Percentiles rank a stretch among this genome's conserved stretches.
These are phyloP conservation scores for Lachancea waltii DNA, from an alignment of 805 yeast genomes.

Conservation along the genomic window DNA sequence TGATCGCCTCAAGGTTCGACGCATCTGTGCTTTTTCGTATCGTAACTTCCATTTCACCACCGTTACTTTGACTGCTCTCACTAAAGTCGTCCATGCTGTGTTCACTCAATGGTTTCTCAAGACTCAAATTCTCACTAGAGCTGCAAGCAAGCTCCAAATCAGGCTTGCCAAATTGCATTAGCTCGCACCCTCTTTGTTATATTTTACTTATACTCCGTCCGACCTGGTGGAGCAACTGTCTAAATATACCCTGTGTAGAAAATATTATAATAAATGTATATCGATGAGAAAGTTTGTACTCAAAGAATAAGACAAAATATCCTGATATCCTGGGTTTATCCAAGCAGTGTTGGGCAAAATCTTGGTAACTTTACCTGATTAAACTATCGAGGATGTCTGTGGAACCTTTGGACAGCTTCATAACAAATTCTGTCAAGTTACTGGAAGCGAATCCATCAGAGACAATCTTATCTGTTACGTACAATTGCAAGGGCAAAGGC, in stretches of 20 bases:
- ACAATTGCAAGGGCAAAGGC: conserved; percentile 24
- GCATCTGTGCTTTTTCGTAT: conserved; percentile 1
- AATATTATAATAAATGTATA: too few relatives aligned
- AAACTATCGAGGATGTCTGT: conserved; percentile 3
- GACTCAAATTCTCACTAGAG: conserved; percentile 6
- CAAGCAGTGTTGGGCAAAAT: background rate
- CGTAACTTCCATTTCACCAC: background rate
- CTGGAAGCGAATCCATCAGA: conserved; percentile 39
- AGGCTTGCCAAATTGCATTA: conserved; percentile 4
- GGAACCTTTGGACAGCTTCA: conserved; percentile 37
- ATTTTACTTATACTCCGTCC: too few relatives aligned
- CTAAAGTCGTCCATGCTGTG: conserved; percentile 5
- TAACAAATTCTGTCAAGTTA: conserved; percentile 37
- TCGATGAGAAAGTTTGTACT: too few relatives aligned
- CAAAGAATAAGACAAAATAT: background rate
- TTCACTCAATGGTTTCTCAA: conserved; percentile 3
- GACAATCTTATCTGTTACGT: conserved; percentile 29
- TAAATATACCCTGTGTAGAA: too few relatives aligned
- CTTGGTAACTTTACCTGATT: background rate
- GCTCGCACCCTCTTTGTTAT: too few relatives aligned
- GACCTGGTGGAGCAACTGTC: too few relatives aligned
- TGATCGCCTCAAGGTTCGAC: conserved; percentile 9
- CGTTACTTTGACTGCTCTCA: conserved; percentile 6
- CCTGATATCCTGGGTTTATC: too few relatives aligned
- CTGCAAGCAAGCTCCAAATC: conserved; percentile 3